Conservation (phyloP, 768 basidiomycete genomes). For the Candolleomyces efflorescens region DNA sequence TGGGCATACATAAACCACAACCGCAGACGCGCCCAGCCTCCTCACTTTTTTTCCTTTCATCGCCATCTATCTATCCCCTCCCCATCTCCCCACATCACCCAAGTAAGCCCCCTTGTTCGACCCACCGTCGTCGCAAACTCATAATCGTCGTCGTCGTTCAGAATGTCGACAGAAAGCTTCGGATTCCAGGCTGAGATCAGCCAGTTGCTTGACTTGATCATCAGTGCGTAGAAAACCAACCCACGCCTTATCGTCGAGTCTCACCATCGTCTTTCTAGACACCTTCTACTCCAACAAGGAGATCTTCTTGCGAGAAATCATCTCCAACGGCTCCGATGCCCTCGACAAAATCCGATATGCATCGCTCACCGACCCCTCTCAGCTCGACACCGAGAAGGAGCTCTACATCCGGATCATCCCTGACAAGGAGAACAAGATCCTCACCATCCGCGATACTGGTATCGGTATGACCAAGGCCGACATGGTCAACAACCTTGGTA, state of each 20-base stretch:
- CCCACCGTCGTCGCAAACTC: slow-evolving; percentile 5
- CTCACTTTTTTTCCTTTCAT: slow-evolving; percentile 15
- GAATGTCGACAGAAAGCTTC: slow-evolving; percentile 84
- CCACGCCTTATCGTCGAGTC: neutral
- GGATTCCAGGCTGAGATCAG: slow-evolving; percentile 99
- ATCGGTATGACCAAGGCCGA: slow-evolving; percentile 99
- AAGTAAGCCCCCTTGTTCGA: slow-evolving; percentile 17
- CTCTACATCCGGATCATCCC: slow-evolving; percentile 92
- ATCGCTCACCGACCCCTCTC: slow-evolving; percentile 89
- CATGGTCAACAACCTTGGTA: slow-evolving; percentile 98
- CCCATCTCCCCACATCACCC: slow-evolving; percentile 13
- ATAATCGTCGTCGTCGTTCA: slow-evolving; percentile 13
- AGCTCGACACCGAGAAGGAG: slow-evolving; percentile 87
- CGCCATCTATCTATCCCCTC: slow-evolving; percentile 14
- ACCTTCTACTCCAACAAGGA: slow-evolving; percentile 99
- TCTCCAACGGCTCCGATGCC: slow-evolving; percentile 97
- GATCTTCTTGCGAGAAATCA: slow-evolving; percentile 98
- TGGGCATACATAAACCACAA: slow-evolving; percentile 35
- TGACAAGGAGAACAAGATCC: slow-evolving; percentile 92
- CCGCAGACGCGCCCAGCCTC: slow-evolving; percentile 19
- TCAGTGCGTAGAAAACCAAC: slow-evolving; percentile 55
- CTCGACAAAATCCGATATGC: slow-evolving; percentile 99
- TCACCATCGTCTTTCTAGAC: slow-evolving; percentile 44
- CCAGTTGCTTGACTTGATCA: slow-evolving; percentile 97
- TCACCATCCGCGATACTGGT: slow-evolving; percentile 92